A percentile compares a stretch with the other conserved stretches of the same genome.
Evolutionary conservation across 208 protist species (phyloP).

Genomic region (Wallacemonas sp.): DNA sequence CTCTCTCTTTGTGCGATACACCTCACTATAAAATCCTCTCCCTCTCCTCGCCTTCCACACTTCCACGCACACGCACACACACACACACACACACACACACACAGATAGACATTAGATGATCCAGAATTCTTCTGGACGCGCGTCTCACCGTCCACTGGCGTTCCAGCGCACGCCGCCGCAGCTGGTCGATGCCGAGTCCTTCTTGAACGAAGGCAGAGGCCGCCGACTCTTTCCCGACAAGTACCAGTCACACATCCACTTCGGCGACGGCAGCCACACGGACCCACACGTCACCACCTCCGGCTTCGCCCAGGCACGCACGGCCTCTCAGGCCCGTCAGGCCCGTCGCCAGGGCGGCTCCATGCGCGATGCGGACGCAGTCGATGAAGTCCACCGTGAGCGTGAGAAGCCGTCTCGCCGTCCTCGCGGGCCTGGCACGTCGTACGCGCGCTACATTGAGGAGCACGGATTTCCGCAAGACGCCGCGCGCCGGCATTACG

Average conservation of each 20-base stretch:
- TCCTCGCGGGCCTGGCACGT: slow-evolving; percentile 39
- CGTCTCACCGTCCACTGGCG: not conserved
- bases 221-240: slow-evolving; percentile 8
- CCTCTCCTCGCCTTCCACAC: no score
- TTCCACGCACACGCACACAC: not conserved
- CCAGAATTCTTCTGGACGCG: not conserved
- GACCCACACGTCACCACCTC: not conserved
- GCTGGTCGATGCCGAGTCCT: slow-evolving; percentile 9
- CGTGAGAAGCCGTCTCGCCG: slow-evolving; percentile 13
- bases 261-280: not conserved
- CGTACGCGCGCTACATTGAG: slow-evolving; percentile 39
- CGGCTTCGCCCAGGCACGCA: no score
- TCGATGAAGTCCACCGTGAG: no score
- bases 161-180: slow-evolving; percentile 6
- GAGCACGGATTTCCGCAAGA: slow-evolving; percentile 43
- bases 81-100: not conserved
- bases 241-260: slow-evolving; percentile 7
- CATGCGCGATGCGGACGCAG: no score
- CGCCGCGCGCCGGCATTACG: slow-evolving; percentile 11
- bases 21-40: no score
- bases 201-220: slow-evolving; percentile 8
- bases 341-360: no score
- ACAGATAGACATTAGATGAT: no score
- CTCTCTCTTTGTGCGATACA: slow-evolving; percentile 6
- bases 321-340: no score